These are phyloP conservation scores for Phaffia tasmanica DNA, from an alignment of 768 basidiomycete genomes.

Conservation along the genomic window DNA sequence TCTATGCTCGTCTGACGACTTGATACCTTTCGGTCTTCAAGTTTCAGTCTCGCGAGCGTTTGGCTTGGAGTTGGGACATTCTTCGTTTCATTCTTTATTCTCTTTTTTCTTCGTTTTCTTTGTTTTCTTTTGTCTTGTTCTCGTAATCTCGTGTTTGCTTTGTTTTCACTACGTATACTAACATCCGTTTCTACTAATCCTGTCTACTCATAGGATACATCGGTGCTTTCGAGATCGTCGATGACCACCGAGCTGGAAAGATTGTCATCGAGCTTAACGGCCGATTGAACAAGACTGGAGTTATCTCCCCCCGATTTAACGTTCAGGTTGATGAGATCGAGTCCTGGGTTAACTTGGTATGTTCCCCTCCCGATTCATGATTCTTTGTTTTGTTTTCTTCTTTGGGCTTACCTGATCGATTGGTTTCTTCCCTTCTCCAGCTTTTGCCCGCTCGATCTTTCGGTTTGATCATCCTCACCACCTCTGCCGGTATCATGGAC, in stretches of 20 bases:
- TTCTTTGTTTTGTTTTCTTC: background rate
- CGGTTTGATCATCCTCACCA: slow-evolving; percentile 93
- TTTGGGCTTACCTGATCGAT: background rate
- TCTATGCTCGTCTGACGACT: slow-evolving; percentile 4
- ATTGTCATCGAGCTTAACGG: slow-evolving; percentile 85
- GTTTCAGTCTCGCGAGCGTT: slow-evolving; percentile 4
- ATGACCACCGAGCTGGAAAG: background rate
- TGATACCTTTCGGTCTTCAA: background rate
- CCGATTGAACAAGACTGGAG: slow-evolving; percentile 97
- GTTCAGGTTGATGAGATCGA: slow-evolving; percentile 86
- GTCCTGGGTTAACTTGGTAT: slow-evolving; percentile 27
- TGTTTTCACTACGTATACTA: background rate
- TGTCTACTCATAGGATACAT: background rate
- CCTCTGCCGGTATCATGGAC: slow-evolving; percentile 94
- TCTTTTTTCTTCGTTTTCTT: background rate
- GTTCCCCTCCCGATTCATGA: background rate
- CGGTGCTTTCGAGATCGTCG: slow-evolving; percentile 2
- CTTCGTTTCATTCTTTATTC: background rate
- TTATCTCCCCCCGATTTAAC: slow-evolving; percentile 99
- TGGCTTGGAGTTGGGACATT: slow-evolving; percentile 22
- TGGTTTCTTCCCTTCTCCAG: slow-evolving; percentile 40
- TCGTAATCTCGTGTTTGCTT: background rate
- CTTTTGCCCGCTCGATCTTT: slow-evolving; percentile 91
- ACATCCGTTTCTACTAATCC: background rate
- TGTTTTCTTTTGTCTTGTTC: background rate